phyloP scores from a whole-genome alignment of 306 rosid species.

The Astragalus glycyphyllos region DNA sequence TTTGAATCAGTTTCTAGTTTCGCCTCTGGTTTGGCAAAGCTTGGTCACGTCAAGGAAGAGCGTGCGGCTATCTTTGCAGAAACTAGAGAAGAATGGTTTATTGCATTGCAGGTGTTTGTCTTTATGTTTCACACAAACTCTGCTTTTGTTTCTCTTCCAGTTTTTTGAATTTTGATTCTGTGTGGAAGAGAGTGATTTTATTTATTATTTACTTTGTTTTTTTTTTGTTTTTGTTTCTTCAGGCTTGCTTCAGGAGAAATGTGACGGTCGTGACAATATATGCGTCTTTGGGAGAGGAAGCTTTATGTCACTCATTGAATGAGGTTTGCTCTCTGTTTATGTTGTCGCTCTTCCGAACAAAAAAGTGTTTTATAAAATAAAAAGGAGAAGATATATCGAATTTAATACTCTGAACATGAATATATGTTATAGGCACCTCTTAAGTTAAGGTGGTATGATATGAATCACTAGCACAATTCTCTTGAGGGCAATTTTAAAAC shows the following conservation, averaged over 20 bases:
- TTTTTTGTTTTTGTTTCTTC: conserved; percentile 36
- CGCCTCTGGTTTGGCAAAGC: conserved; percentile 72
- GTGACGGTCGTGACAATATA: conserved; percentile 93
- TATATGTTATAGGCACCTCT: not conserved
- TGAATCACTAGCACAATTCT: not conserved
- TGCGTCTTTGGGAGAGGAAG: conserved; percentile 94
- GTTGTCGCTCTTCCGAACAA: not conserved
- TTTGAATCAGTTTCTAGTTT: conserved; percentile 72
- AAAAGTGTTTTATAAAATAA: not conserved
- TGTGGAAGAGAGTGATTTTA: not conserved
- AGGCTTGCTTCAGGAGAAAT: conserved; percentile 94
- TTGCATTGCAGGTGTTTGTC: conserved; percentile 86
- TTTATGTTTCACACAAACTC: not conserved
- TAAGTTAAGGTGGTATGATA: not conserved
- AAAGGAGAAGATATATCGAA: conserved; percentile 1
- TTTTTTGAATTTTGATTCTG: conserved; percentile 11
- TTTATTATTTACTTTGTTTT: conserved; percentile 4
- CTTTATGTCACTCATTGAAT: conserved; percentile 87
- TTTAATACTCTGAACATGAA: not conserved
- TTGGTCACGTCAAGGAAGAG: conserved; percentile 76
- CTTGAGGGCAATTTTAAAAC: not conserved
- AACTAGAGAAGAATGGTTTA: conserved; percentile 90
- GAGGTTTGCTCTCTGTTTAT: conserved; percentile 66
- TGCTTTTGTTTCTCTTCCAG: not conserved
- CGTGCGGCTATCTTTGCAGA: conserved; percentile 92